A percentile compares a stretch with the other conserved stretches of the same genome.
These are phyloP conservation scores for Aspergillus floridensis DNA, from an alignment of 2,329 filamentous ascomycete species.

Conservation along the genomic window DNA sequence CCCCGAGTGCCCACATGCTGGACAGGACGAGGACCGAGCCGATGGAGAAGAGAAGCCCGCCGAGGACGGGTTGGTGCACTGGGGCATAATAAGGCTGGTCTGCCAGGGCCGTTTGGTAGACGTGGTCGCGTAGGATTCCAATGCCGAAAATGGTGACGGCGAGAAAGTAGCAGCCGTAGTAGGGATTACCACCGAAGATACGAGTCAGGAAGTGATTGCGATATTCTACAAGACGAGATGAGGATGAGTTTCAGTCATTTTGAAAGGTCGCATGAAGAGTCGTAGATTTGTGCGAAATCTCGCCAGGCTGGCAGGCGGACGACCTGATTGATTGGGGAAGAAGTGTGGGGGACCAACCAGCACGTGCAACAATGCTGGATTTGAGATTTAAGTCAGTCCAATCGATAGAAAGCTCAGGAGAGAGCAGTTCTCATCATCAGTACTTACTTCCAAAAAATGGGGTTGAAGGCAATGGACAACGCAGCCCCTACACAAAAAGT, in stretches of 20 bases:
- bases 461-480: slow-evolving; percentile 85
- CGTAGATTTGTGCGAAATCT: neutral
- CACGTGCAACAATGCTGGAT: slow-evolving; percentile 73
- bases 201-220: slow-evolving; percentile 84
- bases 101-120: slow-evolving; percentile 81
- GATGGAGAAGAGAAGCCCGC: slow-evolving; percentile 66
- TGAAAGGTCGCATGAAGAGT: neutral
- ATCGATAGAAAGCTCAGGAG: neutral
- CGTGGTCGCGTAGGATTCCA: slow-evolving; percentile 80
- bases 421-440: slow-evolving; percentile 4
- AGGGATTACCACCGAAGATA: slow-evolving; percentile 77
- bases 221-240: slow-evolving; percentile 66
- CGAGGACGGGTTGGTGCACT: slow-evolving; percentile 64
- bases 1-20: slow-evolving; percentile 86
- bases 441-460: slow-evolving; percentile 98
- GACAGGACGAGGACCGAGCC: slow-evolving; percentile 85
- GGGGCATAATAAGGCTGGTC: slow-evolving; percentile 72
- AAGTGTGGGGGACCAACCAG: slow-evolving; percentile 55
- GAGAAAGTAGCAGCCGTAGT: slow-evolving; percentile 83
- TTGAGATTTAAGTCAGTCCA: slow-evolving; percentile 14
- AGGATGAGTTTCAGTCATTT: slow-evolving; percentile 15
- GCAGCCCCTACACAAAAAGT: slow-evolving; percentile 64
- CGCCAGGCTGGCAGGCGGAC: neutral
- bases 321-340: neutral
- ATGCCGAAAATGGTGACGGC: slow-evolving; percentile 87